Evolutionary conservation across 1,284 basidiomycete genomes (phyloP).

Genomic region (Trichosporon sp.): DNA sequence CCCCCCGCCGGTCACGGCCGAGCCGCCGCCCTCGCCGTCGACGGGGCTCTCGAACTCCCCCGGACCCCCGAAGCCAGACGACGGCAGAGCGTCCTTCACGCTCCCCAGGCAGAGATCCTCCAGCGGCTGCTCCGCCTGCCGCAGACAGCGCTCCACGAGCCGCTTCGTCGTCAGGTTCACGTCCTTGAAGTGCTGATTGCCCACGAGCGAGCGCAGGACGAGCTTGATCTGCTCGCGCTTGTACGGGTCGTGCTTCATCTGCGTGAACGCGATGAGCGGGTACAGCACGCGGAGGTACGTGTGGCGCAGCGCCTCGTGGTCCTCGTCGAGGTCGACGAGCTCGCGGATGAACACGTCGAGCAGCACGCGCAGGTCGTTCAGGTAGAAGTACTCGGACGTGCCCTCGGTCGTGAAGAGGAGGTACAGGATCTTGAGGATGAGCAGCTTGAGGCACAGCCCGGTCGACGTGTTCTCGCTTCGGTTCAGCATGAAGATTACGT

Average conservation of each 20-base stretch:
- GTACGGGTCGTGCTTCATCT: slow-evolving; percentile 77
- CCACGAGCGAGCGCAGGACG: slow-evolving; percentile 71
- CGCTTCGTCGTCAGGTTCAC: slow-evolving; percentile 80
- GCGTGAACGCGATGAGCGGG: slow-evolving; percentile 90
- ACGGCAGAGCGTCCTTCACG: slow-evolving; percentile 11
- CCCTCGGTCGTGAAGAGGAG: slow-evolving; percentile 89
- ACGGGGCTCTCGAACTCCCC: background rate
- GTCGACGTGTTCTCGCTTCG: slow-evolving; percentile 81
- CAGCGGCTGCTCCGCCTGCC: slow-evolving; percentile 22
- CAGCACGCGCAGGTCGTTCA: slow-evolving; percentile 91
- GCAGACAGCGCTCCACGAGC: slow-evolving; percentile 84
- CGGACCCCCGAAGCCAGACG: background rate
- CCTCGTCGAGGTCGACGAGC: slow-evolving; percentile 83
- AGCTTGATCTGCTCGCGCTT: slow-evolving; percentile 85
- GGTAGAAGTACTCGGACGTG: slow-evolving; percentile 95
- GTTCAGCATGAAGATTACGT: slow-evolving; percentile 98
- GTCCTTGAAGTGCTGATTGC: slow-evolving; percentile 71
- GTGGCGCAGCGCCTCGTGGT: slow-evolving; percentile 91
- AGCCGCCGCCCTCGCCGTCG: background rate
- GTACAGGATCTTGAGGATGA: slow-evolving; percentile 92
- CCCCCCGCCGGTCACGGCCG: background rate
- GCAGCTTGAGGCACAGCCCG: slow-evolving; percentile 88
- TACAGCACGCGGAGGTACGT: slow-evolving; percentile 95
- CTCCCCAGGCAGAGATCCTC: slow-evolving; percentile 9
- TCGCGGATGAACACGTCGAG: slow-evolving; percentile 96